Evolutionary conservation across 495 filamentous ascomycete species (phyloP).

Genomic region (Talaromyces proteolyticus): DNA sequence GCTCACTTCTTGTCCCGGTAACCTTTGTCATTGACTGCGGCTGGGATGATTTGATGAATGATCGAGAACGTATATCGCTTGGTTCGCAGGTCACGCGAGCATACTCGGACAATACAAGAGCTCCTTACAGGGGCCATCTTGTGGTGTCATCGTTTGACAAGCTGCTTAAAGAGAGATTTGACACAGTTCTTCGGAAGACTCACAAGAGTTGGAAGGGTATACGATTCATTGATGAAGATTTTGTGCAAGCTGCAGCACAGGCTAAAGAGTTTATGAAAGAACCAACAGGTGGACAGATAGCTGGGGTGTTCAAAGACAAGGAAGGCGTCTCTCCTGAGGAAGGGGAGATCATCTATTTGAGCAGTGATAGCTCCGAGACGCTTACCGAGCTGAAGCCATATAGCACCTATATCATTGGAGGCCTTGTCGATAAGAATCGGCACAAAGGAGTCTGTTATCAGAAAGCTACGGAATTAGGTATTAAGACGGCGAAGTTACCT

Average conservation of each 20-base stretch:
- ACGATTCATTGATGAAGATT: constrained; percentile 63
- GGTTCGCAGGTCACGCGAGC: constrained; percentile 74
- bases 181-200: constrained; percentile 59
- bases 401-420: constrained; percentile 89
- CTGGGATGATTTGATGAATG: constrained; percentile 84
- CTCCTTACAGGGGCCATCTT: constrained; percentile 61
- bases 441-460: constrained; percentile 93
- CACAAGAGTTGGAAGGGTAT: constrained; percentile 77
- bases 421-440: constrained; percentile 90
- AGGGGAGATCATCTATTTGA: constrained; percentile 75
- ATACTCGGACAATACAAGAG: constrained; percentile 79
- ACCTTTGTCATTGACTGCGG: constrained; percentile 84
- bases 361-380: constrained; percentile 77
- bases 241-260: constrained; percentile 52
- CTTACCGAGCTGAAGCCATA: constrained; percentile 73
- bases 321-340: constrained; percentile 33
- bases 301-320: constrained; percentile 44
- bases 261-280: constrained; percentile 56
- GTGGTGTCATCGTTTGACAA: constrained; percentile 72
- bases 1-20: constrained; percentile 56
- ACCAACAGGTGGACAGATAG: constrained; percentile 42
- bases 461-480: constrained; percentile 62
- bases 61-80: constrained; percentile 76
- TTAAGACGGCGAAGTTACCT: constrained; percentile 84
- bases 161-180: constrained; percentile 69